Conservation (phyloP, 192 early-diverging fungal species). For the Rhizoclosmatium sp. region DNA sequence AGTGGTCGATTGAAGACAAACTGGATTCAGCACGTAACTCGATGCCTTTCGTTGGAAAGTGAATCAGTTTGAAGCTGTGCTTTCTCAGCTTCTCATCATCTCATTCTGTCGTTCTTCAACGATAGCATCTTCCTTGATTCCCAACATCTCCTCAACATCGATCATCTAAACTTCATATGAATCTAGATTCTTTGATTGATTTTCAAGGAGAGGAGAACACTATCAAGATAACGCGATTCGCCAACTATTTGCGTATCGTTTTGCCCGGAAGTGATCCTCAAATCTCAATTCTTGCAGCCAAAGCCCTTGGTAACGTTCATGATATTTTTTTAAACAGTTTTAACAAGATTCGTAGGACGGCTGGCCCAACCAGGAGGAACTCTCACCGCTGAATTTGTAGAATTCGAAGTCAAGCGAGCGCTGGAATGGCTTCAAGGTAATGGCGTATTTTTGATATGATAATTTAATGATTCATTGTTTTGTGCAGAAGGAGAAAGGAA, state of each 20-base stretch:
- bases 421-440: constrained; percentile 85
- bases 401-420: constrained; percentile 83
- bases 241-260: constrained; percentile 81
- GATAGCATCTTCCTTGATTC: not conserved
- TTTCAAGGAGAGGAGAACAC: constrained; percentile 83
- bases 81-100: not conserved
- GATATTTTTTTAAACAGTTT: not conserved
- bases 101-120: no score
- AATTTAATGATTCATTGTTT: not conserved
- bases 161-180: not conserved
- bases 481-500: constrained; percentile 70
- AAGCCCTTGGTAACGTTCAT: constrained; percentile 67
- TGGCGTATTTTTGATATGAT: not conserved
- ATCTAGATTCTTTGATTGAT: constrained; percentile 79
- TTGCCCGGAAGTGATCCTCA: constrained; percentile 76
- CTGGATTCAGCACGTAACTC: no score
- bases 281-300: constrained; percentile 76
- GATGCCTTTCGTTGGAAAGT: no score
- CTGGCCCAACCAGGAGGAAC: constrained; percentile 71
- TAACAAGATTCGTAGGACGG: constrained; percentile 50
- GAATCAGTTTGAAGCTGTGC: no score
- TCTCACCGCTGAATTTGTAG: constrained; percentile 81
- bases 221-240: constrained; percentile 77
- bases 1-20: no score
- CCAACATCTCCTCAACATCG: not conserved